Evolutionary conservation across 441 rosid species (phyloP).

Genomic region (Euphorbia schlechtendalii): DNA sequence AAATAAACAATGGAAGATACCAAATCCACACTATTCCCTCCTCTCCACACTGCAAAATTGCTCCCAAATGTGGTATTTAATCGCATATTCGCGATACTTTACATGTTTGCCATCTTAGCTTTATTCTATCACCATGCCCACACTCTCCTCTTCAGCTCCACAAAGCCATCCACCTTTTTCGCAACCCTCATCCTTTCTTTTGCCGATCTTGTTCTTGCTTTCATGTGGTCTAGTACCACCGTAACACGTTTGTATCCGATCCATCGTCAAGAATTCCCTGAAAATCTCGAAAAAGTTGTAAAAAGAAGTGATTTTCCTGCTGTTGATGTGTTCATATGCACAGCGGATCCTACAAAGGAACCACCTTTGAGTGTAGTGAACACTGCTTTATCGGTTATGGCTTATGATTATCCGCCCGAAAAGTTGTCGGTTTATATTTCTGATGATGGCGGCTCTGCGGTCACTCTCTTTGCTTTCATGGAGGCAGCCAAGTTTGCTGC

Average conservation of each 20-base stretch:
- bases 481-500: constrained; percentile 54
- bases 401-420: constrained; percentile 62
- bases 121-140: constrained; percentile 39
- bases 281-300: constrained; percentile 26
- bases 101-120: constrained; percentile 41
- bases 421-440: constrained; percentile 41
- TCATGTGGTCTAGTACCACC: constrained; percentile 45
- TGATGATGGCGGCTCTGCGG: constrained; percentile 28
- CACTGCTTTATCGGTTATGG: constrained; percentile 72
- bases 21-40: too few species aligned
- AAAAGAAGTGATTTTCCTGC: constrained; percentile 31
- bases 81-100: constrained; percentile 40
- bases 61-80: constrained; percentile 33
- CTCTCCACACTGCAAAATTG: constrained; percentile 31
- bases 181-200: constrained; percentile 26
- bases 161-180: constrained; percentile 21
- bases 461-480: constrained; percentile 50
- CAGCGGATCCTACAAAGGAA: constrained; percentile 86
- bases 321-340: constrained; percentile 70
- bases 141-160: constrained; percentile 27
- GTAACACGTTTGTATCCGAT: constrained; percentile 34
- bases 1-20: not conserved
- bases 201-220: constrained; percentile 56
- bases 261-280: constrained; percentile 41
- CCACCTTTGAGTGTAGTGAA: constrained; percentile 65